Base-by-base conservation (phyloP, 2,329 filamentous ascomycete species). In the Canariomyces notabilis region DNA sequence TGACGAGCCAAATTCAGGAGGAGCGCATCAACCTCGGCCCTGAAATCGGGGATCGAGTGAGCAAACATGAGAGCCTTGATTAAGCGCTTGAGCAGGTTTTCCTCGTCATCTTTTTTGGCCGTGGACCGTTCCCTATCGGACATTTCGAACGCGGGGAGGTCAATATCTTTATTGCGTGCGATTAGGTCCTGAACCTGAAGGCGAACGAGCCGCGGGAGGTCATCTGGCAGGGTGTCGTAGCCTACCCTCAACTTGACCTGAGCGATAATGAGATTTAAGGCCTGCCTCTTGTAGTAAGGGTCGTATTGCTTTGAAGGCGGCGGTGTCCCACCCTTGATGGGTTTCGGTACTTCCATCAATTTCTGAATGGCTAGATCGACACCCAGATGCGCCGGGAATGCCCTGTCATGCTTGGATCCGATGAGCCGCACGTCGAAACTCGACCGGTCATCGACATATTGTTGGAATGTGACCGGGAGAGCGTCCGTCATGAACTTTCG, bases 401-500 rank as follows among this genome's bases (percentile, higher is more conserved):
- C 83, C 44, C 90, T 77, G 55, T 96, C 90, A 57, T 85, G 85
- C 59, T 89, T 89, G 0, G 93, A 91, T 0, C 93, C 93, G 48
- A 95, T 86, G 11, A 98, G 77, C 26, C 88, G 83, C 48, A 98
- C 73, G 56, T 97, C 90, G 53, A 96, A 87, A 60, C 88, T 95
- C 1, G 89, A 79, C 16, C 81, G 73, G 58, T 97, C 93, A 64
- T 98, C 93, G 5, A 91, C 83, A 62, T 85, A 97, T 40, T 83
- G 77, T 64, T 89, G 83, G 66, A 87, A 97, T 1, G 81, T 77
- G 11, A 98, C 77, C n/a, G 84, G 81, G 5, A 91, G 83, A 2
- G 91, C 87, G 38, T 89, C 87, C 5, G 87, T 95, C 71, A 97
- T 84, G 65, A 95, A 98, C 61, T 95, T 96, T 29, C 94, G 76